These are phyloP conservation scores for Clausena lansium DNA, from an alignment of 345 rosid genomes.

Conservation along the genomic window DNA sequence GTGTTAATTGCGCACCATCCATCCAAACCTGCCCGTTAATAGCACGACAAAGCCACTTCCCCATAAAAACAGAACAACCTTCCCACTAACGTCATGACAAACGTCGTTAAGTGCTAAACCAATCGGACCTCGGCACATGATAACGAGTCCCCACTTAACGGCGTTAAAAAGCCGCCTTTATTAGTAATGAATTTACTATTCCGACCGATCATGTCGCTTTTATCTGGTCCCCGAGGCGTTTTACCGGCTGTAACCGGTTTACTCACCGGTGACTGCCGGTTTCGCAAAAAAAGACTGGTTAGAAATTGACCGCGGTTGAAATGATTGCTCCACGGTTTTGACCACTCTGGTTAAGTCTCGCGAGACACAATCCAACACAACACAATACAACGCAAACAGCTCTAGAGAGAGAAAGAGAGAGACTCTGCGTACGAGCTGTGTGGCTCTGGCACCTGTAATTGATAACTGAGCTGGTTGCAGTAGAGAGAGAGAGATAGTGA, in stretches of 20 bases:
- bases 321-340: slow-evolving; percentile 55
- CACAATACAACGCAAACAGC: slow-evolving; percentile 14
- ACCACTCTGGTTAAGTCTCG: slow-evolving; percentile 59
- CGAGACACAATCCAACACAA: slow-evolving; percentile 10
- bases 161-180: slow-evolving; percentile 51
- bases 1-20: slow-evolving; percentile 31
- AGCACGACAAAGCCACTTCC: slow-evolving; percentile 73
- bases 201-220: slow-evolving; percentile 23
- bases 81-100: slow-evolving; percentile 42
- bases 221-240: slow-evolving; percentile 28
- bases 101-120: slow-evolving; percentile 45
- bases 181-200: slow-evolving; percentile 23
- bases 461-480: slow-evolving; percentile 26
- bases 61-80: slow-evolving; percentile 63
- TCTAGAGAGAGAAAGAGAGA: slow-evolving; percentile 21
- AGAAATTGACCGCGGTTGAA: slow-evolving; percentile 82
- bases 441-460: slow-evolving; percentile 24
- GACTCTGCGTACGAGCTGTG: slow-evolving; percentile 29
- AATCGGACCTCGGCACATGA: slow-evolving; percentile 18
- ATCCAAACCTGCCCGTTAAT: slow-evolving; percentile 68
- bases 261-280: slow-evolving; percentile 55
- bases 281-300: slow-evolving; percentile 30
- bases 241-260: slow-evolving; percentile 33
- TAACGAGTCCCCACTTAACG: slow-evolving; percentile 28
- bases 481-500: slow-evolving; percentile 28